Base-by-base conservation (phyloP, 2,329 filamentous ascomycete genomes). In the Ophiostoma sp. region DNA sequence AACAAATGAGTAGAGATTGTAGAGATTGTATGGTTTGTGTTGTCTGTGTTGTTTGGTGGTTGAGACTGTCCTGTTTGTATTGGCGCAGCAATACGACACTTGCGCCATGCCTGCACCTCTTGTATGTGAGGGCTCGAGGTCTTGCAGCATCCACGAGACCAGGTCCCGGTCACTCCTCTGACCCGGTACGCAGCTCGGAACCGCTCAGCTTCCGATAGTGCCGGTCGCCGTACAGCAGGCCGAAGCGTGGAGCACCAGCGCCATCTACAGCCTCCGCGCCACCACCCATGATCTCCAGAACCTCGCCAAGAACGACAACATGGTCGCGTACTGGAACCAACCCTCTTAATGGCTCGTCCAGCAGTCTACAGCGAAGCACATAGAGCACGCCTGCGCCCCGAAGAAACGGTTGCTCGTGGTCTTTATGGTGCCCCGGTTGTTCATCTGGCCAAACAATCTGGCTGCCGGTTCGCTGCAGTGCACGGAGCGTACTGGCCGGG, bases 341-440 rank as follows among this genome's bases (percentile, higher is more conserved):
- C 0, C 86, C 86, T 4, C 76, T 76, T 8, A 78, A 73, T 0
- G 83, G 80, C 57, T 82, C 84, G 15, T 79, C 78, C 17, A 86
- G 70, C 19, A 87, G 76, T 74, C 75, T 79, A 69, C 77, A 78
- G 9, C 73, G 75, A 9, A 78, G 75, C 11, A 86, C 84, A 76
- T 85, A 85, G 77, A 87, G 77, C n/a, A 90, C 84, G 25, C 89
- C 89, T 4, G 84, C 80, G 0, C 86, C 86, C 11, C 78, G 80
- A 68, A 90, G 79, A 28, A 86, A 78, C 8, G 76, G 76, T 33
- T 75, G 75, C 2, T 72, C 36, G 3, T 61, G 28, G 12, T 28
- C 55, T 7, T 5, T 22, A 6, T 28, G 19, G 1, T 9, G 3
- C 15, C 45, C 17, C 1, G 87, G 87, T 33, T 84, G 78, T 33